Base-by-base conservation (phyloP, 768 basidiomycete species). In the Leccinum disarticulatum region DNA sequence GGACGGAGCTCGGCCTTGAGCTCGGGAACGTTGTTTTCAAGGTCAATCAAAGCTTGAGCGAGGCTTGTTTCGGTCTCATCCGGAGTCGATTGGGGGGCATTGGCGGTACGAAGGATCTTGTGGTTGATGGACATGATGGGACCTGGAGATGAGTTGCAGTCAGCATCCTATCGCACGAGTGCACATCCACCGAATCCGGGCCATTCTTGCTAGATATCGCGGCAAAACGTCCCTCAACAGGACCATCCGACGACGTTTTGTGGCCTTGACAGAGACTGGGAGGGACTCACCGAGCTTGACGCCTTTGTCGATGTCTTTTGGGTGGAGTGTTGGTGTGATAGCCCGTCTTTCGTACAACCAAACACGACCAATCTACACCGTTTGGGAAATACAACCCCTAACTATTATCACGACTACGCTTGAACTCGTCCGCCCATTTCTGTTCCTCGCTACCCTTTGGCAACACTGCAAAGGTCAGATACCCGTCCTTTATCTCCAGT, bases 11-110 rank as follows among this genome's bases (percentile, higher is more conserved):
- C 97, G 59, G 84, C 73, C 87, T 98, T 99, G 81, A 99, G 89
- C 79, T 99, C 97, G 63, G 95, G 92, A 61, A 98, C 95, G 76
- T 93, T 95, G 83, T 90, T 93, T 80, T 98, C 96, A 73, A 99
- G 87, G 84, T 99, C 97, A 70, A 98, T 77, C 68, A 99, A 81
- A 56, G 97, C 95, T 80, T 98, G 96, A 54, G 93, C 96, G 74
- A 99, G 90, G 70, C 77, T 86, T 66, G 82, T 87, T 80, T 98
- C 96, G 43, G 87, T 91, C 77, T 95, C 95, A 77, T 94, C 91
- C 62, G 96, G 94, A 63, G 92, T 70, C 25, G 90, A 88, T 63
- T 79, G 83, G 63, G 96, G 95, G 59, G 97, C 96, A 74, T 98
- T 98, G 74, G 97, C 97, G 67, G 93, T 92, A 71, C 97, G 92